Evolutionary conservation across 1,284 basidiomycete species (phyloP).

Genomic region (Irpex lacteus): DNA sequence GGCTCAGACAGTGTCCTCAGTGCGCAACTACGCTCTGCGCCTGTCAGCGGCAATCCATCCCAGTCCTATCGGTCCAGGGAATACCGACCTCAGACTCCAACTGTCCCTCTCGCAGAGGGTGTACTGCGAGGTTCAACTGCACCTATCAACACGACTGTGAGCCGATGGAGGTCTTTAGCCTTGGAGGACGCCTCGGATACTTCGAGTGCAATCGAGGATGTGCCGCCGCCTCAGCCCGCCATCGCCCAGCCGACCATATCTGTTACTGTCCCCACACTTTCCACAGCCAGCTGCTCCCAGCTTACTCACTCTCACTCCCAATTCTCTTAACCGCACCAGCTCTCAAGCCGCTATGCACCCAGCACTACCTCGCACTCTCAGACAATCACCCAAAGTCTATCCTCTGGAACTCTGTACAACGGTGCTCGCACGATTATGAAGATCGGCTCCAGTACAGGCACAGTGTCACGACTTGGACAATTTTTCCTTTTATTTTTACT

Average conservation of each 20-base stretch:
- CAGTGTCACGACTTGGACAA: too few species aligned
- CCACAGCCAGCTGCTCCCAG: background rate
- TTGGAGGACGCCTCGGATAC: background rate
- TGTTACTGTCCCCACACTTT: background rate
- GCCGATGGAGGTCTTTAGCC: slow-evolving; percentile 1
- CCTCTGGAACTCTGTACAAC: background rate
- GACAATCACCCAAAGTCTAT: background rate
- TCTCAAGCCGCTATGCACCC: too few species aligned
- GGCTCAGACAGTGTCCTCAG: background rate
- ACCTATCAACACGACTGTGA: slow-evolving; percentile 2
- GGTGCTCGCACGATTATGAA: slow-evolving; percentile 4
- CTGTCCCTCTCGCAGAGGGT: background rate
- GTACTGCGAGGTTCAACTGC: slow-evolving; percentile 2
- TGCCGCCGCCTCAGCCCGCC: background rate
- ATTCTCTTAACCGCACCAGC: background rate
- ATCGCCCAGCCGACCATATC: background rate
- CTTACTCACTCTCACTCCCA: background rate
- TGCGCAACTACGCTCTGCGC: background rate
- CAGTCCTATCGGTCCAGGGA: background rate
- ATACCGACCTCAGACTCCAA: background rate
- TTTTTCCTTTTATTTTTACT: too few species aligned
- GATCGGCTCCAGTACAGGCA: slow-evolving; percentile 12
- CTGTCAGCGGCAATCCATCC: background rate
- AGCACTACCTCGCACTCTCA: background rate
- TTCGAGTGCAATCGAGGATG: background rate